Conservation (phyloP, 345 rosid species). For the Pugionium cornutum region DNA sequence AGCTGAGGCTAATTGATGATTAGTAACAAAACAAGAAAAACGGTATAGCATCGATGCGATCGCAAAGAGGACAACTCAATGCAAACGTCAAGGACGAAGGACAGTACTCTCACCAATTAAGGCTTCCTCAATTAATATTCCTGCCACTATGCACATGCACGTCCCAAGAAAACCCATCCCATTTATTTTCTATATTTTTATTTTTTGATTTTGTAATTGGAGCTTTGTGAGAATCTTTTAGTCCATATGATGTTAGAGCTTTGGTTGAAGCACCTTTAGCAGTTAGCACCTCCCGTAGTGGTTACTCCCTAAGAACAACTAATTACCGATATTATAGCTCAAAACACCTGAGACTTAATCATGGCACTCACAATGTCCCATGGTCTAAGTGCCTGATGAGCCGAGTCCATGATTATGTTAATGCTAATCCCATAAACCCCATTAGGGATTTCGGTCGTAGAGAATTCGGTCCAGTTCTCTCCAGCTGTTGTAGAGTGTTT, state of each 20-base stretch:
- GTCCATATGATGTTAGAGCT: too few relatives aligned
- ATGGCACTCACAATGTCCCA: conserved; percentile 86
- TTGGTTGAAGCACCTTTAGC: conserved; percentile 81
- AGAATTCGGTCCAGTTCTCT: conserved; percentile 80
- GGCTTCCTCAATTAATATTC: conserved; percentile 29
- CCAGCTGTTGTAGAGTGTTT: conserved; percentile 77
- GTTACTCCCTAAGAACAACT: conserved; percentile 93
- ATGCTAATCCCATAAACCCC: conserved; percentile 72
- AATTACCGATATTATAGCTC: conserved; percentile 73
- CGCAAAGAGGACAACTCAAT: conserved; percentile 19
- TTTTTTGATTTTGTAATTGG: not conserved
- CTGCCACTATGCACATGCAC: conserved; percentile 37
- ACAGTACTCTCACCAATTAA: conserved; percentile 26
- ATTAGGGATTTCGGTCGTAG: conserved; percentile 70
- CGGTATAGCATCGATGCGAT: conserved; percentile 24
- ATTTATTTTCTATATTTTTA: not conserved
- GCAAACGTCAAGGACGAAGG: conserved; percentile 34
- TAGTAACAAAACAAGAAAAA: conserved; percentile 18
- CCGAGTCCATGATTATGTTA: conserved; percentile 77
- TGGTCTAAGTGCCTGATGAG: conserved; percentile 61
- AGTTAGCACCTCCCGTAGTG: conserved; percentile 78
- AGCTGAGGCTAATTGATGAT: conserved; percentile 19
- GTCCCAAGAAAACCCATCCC: conserved; percentile 6
- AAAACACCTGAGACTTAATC: conserved; percentile 83
- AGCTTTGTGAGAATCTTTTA: not conserved